A percentile compares a stretch with the other conserved stretches of the same genome.
These are phyloP conservation scores for Phytophthora meadii DNA, from an alignment of 352 stramenopile genomes.

Conservation along the genomic window DNA sequence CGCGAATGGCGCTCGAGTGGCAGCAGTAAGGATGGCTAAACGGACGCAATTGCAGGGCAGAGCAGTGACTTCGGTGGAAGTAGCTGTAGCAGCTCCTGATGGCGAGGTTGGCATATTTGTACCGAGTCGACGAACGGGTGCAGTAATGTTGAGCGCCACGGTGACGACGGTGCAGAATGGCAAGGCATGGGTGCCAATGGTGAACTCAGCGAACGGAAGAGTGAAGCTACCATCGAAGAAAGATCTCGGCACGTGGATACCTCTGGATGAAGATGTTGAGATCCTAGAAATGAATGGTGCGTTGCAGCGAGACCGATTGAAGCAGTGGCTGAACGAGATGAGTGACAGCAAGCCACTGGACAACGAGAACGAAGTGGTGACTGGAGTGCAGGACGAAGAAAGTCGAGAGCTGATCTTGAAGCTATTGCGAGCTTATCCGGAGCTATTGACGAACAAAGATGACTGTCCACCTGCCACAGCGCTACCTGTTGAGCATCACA, in stretches of 20 bases:
- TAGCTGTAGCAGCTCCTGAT: background rate
- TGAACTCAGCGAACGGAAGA: background rate
- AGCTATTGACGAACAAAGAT: background rate
- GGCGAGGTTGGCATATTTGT: slow-evolving; percentile 1
- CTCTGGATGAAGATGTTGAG: background rate
- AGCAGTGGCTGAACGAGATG: background rate
- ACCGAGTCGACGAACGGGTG: background rate
- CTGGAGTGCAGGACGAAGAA: no score
- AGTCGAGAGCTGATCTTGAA: no score
- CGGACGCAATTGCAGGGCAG: no score
- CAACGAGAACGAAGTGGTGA: no score
- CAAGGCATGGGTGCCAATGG: background rate
- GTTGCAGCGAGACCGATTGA: background rate
- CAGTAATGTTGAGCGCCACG: slow-evolving; percentile 2
- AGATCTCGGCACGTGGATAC: slow-evolving; percentile 4
- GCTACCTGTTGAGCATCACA: background rate
- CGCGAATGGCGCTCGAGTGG: no score
- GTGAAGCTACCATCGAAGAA: slow-evolving; percentile 1
- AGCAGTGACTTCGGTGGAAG: background rate
- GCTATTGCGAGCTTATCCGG: no score
- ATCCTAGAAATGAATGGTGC: slow-evolving; percentile 2
- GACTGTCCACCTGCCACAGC: background rate
- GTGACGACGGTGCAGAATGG: background rate
- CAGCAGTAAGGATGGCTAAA: no score
- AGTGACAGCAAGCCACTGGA: no score